Percentiles rank a stretch among this genome's conserved stretches.
Evolutionary conservation across 805 yeast genomes (phyloP).

Genomic region (Yarrowia sp.): DNA sequence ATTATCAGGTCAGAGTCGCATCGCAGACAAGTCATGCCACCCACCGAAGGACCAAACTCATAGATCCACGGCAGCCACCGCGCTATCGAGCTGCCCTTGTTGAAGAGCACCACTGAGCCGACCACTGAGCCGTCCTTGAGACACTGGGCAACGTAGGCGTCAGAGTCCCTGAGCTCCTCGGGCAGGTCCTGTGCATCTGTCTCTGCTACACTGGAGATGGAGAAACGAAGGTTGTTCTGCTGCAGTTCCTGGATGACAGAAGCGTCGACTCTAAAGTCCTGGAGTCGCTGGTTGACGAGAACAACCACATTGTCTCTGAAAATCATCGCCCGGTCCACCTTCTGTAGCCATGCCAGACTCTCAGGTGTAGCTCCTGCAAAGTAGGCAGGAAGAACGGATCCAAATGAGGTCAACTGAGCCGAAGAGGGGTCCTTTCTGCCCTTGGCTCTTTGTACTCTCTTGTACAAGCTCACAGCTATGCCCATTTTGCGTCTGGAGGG

Average conservation of each 20-base stretch:
- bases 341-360: slow-evolving; percentile 24
- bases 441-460: slow-evolving; percentile 54
- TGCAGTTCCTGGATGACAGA: slow-evolving; percentile 14
- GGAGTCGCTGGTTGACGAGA: slow-evolving; percentile 16
- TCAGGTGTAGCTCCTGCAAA: slow-evolving; percentile 29
- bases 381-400: slow-evolving; percentile 10
- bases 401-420: slow-evolving; percentile 29
- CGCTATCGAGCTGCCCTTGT: not conserved
- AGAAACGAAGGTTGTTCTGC: slow-evolving; percentile 19
- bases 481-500: slow-evolving; percentile 61
- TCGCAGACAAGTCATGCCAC: slow-evolving; percentile 17
- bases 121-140: slow-evolving; percentile 9
- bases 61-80: slow-evolving; percentile 29
- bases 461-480: slow-evolving; percentile 62
- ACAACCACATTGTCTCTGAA: slow-evolving; percentile 28
- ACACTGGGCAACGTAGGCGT: slow-evolving; percentile 24
- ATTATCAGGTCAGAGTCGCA: slow-evolving; percentile 15
- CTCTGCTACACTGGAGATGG: slow-evolving; percentile 25
- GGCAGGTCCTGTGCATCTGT: slow-evolving; percentile 12
- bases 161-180: slow-evolving; percentile 19
- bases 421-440: slow-evolving; percentile 23
- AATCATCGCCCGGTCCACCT: slow-evolving; percentile 32
- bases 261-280: slow-evolving; percentile 23
- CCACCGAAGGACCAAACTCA: slow-evolving; percentile 22
- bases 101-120: slow-evolving; percentile 17